Base-by-base conservation (phyloP, 148 eudicot species). In the Linanthus parryae region DNA sequence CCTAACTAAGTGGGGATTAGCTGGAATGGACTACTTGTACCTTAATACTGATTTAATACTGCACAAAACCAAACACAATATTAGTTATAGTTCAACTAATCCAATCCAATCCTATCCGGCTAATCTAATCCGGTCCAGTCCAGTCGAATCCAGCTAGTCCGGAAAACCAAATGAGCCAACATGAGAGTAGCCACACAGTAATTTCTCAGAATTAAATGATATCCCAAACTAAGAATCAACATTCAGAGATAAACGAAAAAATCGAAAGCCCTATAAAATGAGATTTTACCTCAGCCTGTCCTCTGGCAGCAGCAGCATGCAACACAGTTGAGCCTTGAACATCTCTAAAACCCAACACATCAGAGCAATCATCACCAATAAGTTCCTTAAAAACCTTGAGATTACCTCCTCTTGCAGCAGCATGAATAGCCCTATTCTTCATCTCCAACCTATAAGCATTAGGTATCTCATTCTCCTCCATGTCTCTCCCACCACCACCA, bases 341-440 rank as follows among this genome's bases (percentile, higher is more conserved):
- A 75, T 90, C 97, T 55, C 82, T 76, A 37, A 66, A 90, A 46
- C 64, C 68, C 79, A 90, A 70, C 15, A 73, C 78, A 56, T 71
- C 75, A 36, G 19, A 40, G 3, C 66, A 67, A 72, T 76, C 83
- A 49, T 53, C 78, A 42, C 52, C 74, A 48, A 90, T 70, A 54
- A 85, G 74, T 42, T 83, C 85, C 73, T 57, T 74, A 80, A 90
- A 74, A 20, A 78, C 61, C 59, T 29, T 37, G 71, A 87, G 61
- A 80, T 82, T 79, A 7, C 99, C 99, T 30, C 96, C 99, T 77
- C 99, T 84, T 30, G 99, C 85, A 59, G 85, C 89, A 37, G 96
- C 94, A 66, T 87, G 85, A 70, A 82, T 56, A 59, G 85, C 99
- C 46, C 99, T 79, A 37, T 80, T 88, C 81, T 54, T 70, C 74